A percentile compares a stretch with the other conserved stretches of the same genome.
These are phyloP conservation scores for Nematodospora anomalae DNA, from an alignment of 1,139 yeast species.

Conservation along the genomic window DNA sequence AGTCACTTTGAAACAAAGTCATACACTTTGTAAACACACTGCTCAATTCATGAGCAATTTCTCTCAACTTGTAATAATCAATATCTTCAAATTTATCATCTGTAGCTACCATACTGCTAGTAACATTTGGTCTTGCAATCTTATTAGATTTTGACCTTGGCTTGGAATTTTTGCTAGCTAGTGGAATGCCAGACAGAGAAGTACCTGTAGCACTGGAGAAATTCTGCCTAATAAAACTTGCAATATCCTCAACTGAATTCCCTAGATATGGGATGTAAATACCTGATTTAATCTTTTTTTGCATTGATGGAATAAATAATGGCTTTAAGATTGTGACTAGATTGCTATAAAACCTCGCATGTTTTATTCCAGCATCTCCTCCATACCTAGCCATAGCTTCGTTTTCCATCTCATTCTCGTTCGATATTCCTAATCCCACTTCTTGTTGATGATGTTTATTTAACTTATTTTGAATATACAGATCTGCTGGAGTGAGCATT, in stretches of 20 bases:
- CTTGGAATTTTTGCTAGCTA: constrained; percentile 2
- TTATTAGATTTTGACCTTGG: constrained; percentile 1
- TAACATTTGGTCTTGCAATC: background rate
- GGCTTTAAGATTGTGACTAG: constrained; percentile 15
- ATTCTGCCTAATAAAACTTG: constrained; percentile 27
- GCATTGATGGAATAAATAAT: constrained; percentile 17
- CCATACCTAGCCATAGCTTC: background rate
- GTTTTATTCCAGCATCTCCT: constrained; percentile 4
- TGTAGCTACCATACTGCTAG: background rate
- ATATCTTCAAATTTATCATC: constrained; percentile 17
- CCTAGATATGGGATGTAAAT: constrained; percentile 24
- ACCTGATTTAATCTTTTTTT: constrained; percentile 15
- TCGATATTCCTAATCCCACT: constrained; percentile 25
- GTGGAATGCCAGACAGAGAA: background rate
- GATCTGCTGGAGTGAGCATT: constrained; percentile 42
- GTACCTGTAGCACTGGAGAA: constrained; percentile 14
- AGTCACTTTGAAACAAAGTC: constrained; percentile 26
- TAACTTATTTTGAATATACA: constrained; percentile 30
- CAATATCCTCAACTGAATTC: constrained; percentile 30
- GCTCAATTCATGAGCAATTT: constrained; percentile 31
- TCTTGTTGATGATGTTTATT: constrained; percentile 21
- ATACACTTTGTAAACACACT: constrained; percentile 28
- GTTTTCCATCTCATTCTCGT: background rate
- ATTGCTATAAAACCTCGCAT: constrained; percentile 6
- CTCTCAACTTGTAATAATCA: constrained; percentile 33